These are phyloP conservation scores for Sporothrix brunneoviolacea DNA, from an alignment of 2,329 filamentous ascomycete species.

Conservation along the genomic window DNA sequence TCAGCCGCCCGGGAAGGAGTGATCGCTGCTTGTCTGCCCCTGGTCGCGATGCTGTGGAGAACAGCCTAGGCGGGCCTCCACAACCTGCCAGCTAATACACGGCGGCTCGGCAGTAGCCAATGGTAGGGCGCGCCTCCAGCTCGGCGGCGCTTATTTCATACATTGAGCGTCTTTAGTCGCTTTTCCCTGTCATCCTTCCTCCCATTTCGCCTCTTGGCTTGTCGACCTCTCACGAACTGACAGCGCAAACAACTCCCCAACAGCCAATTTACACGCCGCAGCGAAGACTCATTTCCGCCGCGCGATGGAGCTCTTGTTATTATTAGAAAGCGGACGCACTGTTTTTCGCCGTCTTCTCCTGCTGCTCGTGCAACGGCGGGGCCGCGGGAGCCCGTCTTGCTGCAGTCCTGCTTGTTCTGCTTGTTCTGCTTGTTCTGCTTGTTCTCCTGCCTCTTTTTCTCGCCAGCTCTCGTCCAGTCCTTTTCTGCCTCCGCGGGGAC, in stretches of 20 bases:
- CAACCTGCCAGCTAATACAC: slow-evolving; percentile 4
- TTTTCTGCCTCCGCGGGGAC: neutral
- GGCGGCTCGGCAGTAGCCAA: slow-evolving; percentile 22
- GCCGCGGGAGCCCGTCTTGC: no score
- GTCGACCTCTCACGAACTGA: neutral
- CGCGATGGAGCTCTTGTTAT: neutral
- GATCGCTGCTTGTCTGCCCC: neutral
- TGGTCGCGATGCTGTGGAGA: neutral
- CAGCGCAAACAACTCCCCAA: neutral
- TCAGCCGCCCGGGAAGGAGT: slow-evolving; percentile 8
- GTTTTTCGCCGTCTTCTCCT: neutral
- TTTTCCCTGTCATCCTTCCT: slow-evolving; percentile 1
- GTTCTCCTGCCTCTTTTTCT: no score
- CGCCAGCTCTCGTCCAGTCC: neutral
- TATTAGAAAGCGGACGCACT: neutral
- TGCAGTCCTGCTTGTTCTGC: no score
- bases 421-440: no score
- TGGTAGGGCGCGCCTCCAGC: slow-evolving; percentile 18
- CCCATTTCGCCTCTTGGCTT: no score
- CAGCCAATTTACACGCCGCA: no score
- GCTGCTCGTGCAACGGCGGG: no score
- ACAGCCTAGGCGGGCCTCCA: neutral
- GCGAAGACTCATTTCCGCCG: neutral
- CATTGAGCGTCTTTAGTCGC: slow-evolving; percentile 16
- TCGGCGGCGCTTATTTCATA: slow-evolving; percentile 35